A percentile compares a stretch with the other conserved stretches of the same genome.
Evolutionary conservation across 2,329 filamentous ascomycete species (phyloP).

Genomic region (Malbranchea zuffiana): DNA sequence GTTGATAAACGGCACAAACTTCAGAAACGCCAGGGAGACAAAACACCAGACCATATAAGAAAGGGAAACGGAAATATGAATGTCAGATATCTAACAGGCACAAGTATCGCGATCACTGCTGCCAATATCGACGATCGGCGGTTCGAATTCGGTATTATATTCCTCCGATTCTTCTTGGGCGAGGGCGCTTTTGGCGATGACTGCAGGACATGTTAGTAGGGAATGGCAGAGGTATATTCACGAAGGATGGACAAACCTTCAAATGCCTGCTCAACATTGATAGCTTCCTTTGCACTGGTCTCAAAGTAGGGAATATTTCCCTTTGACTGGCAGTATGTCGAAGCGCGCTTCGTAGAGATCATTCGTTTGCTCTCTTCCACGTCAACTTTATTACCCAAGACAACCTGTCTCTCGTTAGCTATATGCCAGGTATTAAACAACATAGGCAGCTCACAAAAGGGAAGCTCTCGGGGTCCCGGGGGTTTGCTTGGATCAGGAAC

Average conservation of each 20-base stretch:
- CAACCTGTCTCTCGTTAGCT: slow-evolving; percentile 48
- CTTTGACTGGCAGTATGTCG: slow-evolving; percentile 96
- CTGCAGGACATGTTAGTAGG: slow-evolving; percentile 37
- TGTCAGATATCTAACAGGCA: slow-evolving; percentile 56
- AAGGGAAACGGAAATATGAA: slow-evolving; percentile 16
- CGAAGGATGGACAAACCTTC: slow-evolving; percentile 43
- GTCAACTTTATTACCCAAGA: slow-evolving; percentile 98
- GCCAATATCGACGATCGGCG: slow-evolving; percentile 96
- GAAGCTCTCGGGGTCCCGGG: slow-evolving; percentile 92
- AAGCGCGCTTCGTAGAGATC: slow-evolving; percentile 90
- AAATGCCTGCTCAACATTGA: slow-evolving; percentile 89
- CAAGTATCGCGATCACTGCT: slow-evolving; percentile 89
- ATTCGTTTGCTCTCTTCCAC: slow-evolving; percentile 95
- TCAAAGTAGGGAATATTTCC: slow-evolving; percentile 98
- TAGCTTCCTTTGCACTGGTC: slow-evolving; percentile 96
- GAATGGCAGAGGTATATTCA: slow-evolving; percentile 1
- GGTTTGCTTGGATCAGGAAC: slow-evolving; percentile 93
- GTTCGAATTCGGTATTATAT: slow-evolving; percentile 93
- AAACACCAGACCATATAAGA: slow-evolving; percentile 12
- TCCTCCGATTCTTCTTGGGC: slow-evolving; percentile 97
- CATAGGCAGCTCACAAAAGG: slow-evolving; percentile 62
- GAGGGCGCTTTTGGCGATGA: slow-evolving; percentile 90
- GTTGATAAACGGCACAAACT: too few relatives aligned
- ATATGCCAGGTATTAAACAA: neutral
- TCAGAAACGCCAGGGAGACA: slow-evolving; percentile 7